These are phyloP conservation scores for Medicago lupulina DNA, from an alignment of 306 rosid species.

Conservation along the genomic window DNA sequence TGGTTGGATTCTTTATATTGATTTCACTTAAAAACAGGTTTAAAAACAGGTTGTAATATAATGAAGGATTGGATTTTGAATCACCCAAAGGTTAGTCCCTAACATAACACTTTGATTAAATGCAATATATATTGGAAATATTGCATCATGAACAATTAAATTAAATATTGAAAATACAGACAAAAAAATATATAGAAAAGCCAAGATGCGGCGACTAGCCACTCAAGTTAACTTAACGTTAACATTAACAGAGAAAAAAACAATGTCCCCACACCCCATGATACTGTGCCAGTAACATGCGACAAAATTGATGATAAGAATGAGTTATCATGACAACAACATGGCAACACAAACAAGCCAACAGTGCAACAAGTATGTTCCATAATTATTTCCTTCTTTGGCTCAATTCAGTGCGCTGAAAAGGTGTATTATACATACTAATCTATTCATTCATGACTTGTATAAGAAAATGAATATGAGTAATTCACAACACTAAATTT, in stretches of 20 bases:
- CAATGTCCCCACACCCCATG: background rate
- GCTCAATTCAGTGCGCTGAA: background rate
- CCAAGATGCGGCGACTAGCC: constrained; percentile 11
- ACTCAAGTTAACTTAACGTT: background rate
- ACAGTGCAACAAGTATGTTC: background rate
- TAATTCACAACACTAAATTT: background rate
- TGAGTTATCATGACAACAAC: background rate
- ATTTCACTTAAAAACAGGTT: too few relatives aligned
- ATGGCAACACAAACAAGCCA: background rate
- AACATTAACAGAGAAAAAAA: background rate
- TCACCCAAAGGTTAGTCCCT: too few relatives aligned
- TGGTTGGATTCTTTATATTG: too few relatives aligned
- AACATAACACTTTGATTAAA: too few relatives aligned
- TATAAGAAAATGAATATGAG: background rate
- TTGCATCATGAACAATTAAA: too few relatives aligned
- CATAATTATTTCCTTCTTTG: background rate
- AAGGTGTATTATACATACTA: background rate
- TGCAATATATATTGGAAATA: too few relatives aligned
- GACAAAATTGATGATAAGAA: background rate
- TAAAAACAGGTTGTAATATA: too few relatives aligned
- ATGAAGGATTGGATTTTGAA: too few relatives aligned
- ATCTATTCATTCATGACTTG: background rate
- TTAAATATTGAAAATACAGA: too few relatives aligned
- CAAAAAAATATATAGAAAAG: background rate
- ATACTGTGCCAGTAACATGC: background rate